Evolutionary conservation across 2,329 filamentous ascomycete genomes (phyloP), one percentile per base, ranked within the genome.

Genomic region (Helotiales sp.): DNA sequence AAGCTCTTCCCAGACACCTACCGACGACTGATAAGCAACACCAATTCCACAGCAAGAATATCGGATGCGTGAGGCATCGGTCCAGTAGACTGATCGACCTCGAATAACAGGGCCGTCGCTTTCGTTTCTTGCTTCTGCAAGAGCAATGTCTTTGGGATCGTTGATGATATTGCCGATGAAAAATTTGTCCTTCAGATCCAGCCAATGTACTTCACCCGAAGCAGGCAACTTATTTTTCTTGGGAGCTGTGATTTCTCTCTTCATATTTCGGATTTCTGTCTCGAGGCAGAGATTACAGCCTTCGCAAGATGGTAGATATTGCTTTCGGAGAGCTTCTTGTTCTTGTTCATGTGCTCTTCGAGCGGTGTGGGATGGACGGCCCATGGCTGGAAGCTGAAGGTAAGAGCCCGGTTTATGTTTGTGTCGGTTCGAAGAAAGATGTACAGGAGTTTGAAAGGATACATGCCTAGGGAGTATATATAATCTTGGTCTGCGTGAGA

Each of bases 361-460:
- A 52, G 34, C 44, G 40, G 57, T 60, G n/a, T 12, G 44, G 48
- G 54, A 60, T 29, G 54, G 46, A 15, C 54, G 36, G 36, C 51
- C 58, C 30, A 57, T 62, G 44, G 44, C 25, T n/a, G n/a, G n/a
- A n/a, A n/a, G n/a, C n/a, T n/a, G n/a, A n/a, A n/a, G n/a, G n/a
- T n/a, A n/a, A n/a, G n/a, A n/a, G n/a, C n/a, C n/a, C n/a, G n/a
- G n/a, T n/a, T n/a, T n/a, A n/a, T n/a, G n/a, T n/a, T n/a, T n/a
- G n/a, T n/a, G n/a, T n/a, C n/a, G n/a, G n/a, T n/a, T n/a, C n/a
- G n/a, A n/a, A n/a, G n/a, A n/a, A n/a, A n/a, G n/a, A n/a, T n/a
- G n/a, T n/a, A n/a, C n/a, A n/a, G n/a, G n/a, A n/a, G n/a, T n/a
- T n/a, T n/a, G n/a, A n/a, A n/a, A n/a, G n/a, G n/a, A n/a, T n/a